Conservation (phyloP, 495 filamentous ascomycete genomes). For the Chaetomium fimeti region DNA sequence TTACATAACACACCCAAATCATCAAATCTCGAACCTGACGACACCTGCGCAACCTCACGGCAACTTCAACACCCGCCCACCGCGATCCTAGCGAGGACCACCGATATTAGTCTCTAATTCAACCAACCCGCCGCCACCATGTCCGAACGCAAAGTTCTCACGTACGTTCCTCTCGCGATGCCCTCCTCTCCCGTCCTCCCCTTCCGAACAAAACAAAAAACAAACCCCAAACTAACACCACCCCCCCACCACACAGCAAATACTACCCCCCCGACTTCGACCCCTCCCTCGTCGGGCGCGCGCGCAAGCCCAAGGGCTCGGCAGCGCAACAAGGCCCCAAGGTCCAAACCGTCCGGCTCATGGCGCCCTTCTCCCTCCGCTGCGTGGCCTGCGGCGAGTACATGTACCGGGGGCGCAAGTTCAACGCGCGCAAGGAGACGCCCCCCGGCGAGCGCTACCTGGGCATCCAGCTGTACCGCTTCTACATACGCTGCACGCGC, state of each 20-base stretch:
- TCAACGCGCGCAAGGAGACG: constrained; percentile 94
- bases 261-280: constrained; percentile 99
- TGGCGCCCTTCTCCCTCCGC: constrained; percentile 95
- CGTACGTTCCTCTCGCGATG: constrained; percentile 12
- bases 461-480: constrained; percentile 82
- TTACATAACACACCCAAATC: too few relatives aligned
- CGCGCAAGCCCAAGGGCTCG: constrained; percentile 60
- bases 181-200: background rate
- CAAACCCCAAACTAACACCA: background rate
- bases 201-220: constrained; percentile 19
- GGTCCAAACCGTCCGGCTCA: constrained; percentile 86
- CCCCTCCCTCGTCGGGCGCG: constrained; percentile 71
- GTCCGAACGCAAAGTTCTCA: constrained; percentile 90
- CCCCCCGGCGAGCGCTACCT: constrained; percentile 84
- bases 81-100: background rate
- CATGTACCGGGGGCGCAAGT: constrained; percentile 95
- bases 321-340: constrained; percentile 59
- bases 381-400: constrained; percentile 90
- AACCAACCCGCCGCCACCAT: constrained; percentile 44
- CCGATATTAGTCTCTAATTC: background rate
- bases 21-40: too few relatives aligned
- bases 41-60: background rate
- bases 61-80: background rate
- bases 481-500: constrained; percentile 92
- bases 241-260: constrained; percentile 43